Evolutionary conservation across 2,329 filamentous ascomycete species (phyloP).

Genomic region (Pseudonectria buxi): DNA sequence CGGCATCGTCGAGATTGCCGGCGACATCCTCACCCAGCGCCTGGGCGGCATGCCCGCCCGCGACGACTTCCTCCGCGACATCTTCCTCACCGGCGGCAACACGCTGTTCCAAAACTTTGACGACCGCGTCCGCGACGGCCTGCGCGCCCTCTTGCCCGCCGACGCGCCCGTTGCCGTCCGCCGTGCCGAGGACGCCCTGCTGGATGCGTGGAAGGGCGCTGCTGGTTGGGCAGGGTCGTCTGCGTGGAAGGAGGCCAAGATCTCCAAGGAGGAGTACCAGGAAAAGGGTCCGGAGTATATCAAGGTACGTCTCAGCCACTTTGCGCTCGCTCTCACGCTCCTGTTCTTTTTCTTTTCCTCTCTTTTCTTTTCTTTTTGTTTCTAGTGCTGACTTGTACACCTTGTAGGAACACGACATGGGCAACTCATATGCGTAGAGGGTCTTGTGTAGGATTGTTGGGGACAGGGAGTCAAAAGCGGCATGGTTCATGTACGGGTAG

Average conservation of each 20-base stretch:
- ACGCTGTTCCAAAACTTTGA: slow-evolving; percentile 83
- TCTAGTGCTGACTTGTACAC: neutral
- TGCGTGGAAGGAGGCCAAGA: slow-evolving; percentile 55
- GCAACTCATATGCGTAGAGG: slow-evolving; percentile 49
- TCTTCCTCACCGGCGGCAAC: slow-evolving; percentile 94
- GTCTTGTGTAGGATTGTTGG: slow-evolving; percentile 7
- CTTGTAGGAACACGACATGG: slow-evolving; percentile 57
- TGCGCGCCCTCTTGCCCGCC: slow-evolving; percentile 65
- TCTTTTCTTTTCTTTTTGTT: no score
- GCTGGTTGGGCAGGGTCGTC: slow-evolving; percentile 69
- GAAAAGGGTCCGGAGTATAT: slow-evolving; percentile 94
- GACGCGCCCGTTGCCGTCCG: slow-evolving; percentile 63
- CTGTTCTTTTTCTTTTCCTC: slow-evolving; percentile 4
- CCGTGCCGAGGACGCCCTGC: slow-evolving; percentile 64
- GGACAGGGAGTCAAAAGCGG: slow-evolving; percentile 18
- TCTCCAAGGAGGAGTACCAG: slow-evolving; percentile 75
- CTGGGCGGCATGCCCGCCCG: slow-evolving; percentile 53
- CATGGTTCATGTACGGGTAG: slow-evolving; percentile 13
- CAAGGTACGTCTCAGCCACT: slow-evolving; percentile 51
- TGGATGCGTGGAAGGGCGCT: slow-evolving; percentile 92
- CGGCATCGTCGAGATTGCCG: slow-evolving; percentile 84
- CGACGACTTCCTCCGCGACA: slow-evolving; percentile 69
- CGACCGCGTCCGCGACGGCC: slow-evolving; percentile 65
- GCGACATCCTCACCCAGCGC: slow-evolving; percentile 81
- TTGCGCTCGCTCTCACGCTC: slow-evolving; percentile 6